Evolutionary conservation across 257 asterid species (phyloP).

Genomic region (Prunella vulgaris): DNA sequence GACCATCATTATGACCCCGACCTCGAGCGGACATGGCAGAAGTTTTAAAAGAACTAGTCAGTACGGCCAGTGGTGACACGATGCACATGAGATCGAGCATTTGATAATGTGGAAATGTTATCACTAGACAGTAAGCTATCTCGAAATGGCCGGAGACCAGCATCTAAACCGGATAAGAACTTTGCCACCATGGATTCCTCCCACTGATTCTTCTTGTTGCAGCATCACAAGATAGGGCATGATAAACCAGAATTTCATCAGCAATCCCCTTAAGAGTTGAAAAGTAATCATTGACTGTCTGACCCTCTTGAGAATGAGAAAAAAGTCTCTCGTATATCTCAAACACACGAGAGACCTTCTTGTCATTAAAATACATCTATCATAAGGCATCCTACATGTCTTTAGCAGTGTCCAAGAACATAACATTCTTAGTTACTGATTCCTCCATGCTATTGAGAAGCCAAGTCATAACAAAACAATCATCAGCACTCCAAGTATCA

Average conservation of each 20-base stretch:
- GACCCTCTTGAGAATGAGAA: neutral
- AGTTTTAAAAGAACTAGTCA: neutral
- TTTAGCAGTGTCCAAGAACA: neutral
- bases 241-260: neutral
- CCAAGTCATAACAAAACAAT: neutral
- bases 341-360: neutral
- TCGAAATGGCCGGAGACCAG: neutral
- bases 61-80: neutral
- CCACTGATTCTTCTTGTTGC: neutral
- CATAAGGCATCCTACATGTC: neutral
- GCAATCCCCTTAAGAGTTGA: neutral
- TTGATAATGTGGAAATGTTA: neutral
- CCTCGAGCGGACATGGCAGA: neutral
- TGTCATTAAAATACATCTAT: neutral
- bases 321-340: conserved; percentile 1
- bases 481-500: neutral
- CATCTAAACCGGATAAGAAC: neutral
- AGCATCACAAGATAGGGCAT: neutral
- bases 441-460: neutral
- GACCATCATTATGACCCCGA: neutral
- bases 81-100: neutral
- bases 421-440: neutral
- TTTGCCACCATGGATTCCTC: neutral
- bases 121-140: neutral
- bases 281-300: neutral